A percentile compares a stretch with the other conserved stretches of the same genome.
Evolutionary conservation across 495 filamentous ascomycete genomes (phyloP).

Genomic region (Pyrenula massariospora): DNA sequence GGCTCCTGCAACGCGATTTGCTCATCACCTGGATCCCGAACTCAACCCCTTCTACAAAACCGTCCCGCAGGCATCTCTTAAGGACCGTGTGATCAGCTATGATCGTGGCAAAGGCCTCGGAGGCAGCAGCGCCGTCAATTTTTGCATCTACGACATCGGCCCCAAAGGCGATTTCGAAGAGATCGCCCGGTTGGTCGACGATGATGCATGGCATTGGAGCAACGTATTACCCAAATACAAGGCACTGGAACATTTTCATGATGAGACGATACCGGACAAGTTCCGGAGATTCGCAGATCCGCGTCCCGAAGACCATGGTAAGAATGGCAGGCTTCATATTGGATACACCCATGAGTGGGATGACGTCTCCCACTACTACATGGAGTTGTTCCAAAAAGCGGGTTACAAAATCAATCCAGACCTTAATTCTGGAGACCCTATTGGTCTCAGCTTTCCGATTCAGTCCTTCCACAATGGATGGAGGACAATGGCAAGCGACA

Average conservation of each 20-base stretch:
- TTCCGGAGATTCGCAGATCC: constrained; percentile 24
- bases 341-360: constrained; percentile 38
- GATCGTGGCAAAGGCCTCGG: constrained; percentile 48
- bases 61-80: constrained; percentile 36
- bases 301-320: constrained; percentile 31
- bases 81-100: constrained; percentile 39
- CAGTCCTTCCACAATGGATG: constrained; percentile 33
- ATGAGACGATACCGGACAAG: constrained; percentile 16
- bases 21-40: constrained; percentile 29
- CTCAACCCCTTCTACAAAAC: constrained; percentile 55
- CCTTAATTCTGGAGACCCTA: constrained; percentile 47
- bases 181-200: constrained; percentile 27
- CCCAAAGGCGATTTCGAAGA: constrained; percentile 49
- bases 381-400: constrained; percentile 30
- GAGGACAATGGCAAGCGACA: constrained; percentile 39
- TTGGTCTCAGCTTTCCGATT: constrained; percentile 40
- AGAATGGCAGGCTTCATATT: constrained; percentile 30
- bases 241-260: constrained; percentile 40
- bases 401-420: constrained; percentile 40
- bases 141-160: constrained; percentile 44
- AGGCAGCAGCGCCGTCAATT: constrained; percentile 53
- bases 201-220: constrained; percentile 39
- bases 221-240: constrained; percentile 35
- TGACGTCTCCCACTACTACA: constrained; percentile 28
- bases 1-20: constrained; percentile 39